phyloP scores from a whole-genome alignment of 116 monocot genomes.

The Papilionanthe hybrid region DNA sequence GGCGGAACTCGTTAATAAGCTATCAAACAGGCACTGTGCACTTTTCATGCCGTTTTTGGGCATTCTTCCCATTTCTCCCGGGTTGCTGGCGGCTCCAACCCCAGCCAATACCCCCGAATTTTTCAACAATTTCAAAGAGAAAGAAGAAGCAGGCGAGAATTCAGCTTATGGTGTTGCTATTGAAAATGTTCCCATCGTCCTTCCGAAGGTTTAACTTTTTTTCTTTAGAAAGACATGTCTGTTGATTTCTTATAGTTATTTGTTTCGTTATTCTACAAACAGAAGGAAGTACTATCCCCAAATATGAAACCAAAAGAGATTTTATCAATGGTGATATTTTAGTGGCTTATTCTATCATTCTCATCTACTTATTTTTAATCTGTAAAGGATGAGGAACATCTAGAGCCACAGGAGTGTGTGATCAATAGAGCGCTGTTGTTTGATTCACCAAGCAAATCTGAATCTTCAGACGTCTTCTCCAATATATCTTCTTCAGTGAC shows the following conservation, averaged over 20 bases:
- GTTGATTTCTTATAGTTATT: too few relatives aligned
- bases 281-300: too few relatives aligned
- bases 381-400: slow-evolving; percentile 13
- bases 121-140: not conserved
- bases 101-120: slow-evolving; percentile 70
- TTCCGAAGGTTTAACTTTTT: not conserved
- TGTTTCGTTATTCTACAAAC: too few relatives aligned
- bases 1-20: slow-evolving; percentile 22
- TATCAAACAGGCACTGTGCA: slow-evolving; percentile 1
- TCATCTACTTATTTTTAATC: not conserved
- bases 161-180: not conserved
- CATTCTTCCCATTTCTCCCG: slow-evolving; percentile 35
- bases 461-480: slow-evolving; percentile 18
- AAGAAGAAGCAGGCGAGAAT: slow-evolving; percentile 7
- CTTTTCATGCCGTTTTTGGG: slow-evolving; percentile 31
- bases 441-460: slow-evolving; percentile 66
- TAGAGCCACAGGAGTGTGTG: slow-evolving; percentile 18
- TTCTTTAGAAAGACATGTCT: not conserved
- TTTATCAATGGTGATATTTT: not conserved
- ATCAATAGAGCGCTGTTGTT: slow-evolving; percentile 73
- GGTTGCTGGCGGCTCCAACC: slow-evolving; percentile 70
- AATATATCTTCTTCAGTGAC: slow-evolving; percentile 22
- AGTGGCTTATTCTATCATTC: not conserved
- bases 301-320: not conserved
- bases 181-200: not conserved